Percentiles rank a stretch among this genome's conserved stretches.
These are phyloP conservation scores for Sideroxylon spinosum DNA, from an alignment of 179 eudicot species.

Conservation along the genomic window DNA sequence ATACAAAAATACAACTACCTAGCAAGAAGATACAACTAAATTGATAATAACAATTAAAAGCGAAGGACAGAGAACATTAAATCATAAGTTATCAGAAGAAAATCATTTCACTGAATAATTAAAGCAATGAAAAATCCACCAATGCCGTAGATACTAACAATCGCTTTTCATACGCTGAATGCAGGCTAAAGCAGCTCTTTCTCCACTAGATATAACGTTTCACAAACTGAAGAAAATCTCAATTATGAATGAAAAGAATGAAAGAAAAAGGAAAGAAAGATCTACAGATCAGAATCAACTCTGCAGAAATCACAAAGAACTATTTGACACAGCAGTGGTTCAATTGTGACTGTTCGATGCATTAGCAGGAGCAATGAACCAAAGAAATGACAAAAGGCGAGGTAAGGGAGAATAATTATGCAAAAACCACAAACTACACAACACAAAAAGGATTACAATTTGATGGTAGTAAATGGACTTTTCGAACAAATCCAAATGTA, in stretches of 20 bases:
- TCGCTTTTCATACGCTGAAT: not conserved
- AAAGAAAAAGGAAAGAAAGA: not conserved
- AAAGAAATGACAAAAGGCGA: not conserved
- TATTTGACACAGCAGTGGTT: not conserved
- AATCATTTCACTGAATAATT: not conserved
- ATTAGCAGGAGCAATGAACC: not conserved
- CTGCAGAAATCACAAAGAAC: not conserved
- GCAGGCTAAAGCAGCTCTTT: constrained; percentile 2
- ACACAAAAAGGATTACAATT: not conserved
- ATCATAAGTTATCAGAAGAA: not conserved
- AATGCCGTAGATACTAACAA: not conserved
- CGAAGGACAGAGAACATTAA: not conserved
- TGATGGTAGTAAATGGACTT: not conserved
- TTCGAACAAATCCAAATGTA: not conserved
- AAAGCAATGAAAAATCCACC: not conserved
- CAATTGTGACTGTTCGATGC: not conserved
- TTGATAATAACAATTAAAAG: not conserved
- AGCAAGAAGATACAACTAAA: constrained; percentile 4
- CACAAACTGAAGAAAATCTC: not conserved
- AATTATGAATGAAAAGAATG: too few relatives aligned
- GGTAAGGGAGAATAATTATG: not conserved
- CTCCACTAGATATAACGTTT: constrained; percentile 2
- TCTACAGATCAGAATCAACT: not conserved
- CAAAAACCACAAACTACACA: not conserved
- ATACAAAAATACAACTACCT: not conserved